Evolutionary conservation across 352 stramenopile species (phyloP), one percentile per base, ranked within the genome.

Genomic region (Phytopythium mirpurense): DNA sequence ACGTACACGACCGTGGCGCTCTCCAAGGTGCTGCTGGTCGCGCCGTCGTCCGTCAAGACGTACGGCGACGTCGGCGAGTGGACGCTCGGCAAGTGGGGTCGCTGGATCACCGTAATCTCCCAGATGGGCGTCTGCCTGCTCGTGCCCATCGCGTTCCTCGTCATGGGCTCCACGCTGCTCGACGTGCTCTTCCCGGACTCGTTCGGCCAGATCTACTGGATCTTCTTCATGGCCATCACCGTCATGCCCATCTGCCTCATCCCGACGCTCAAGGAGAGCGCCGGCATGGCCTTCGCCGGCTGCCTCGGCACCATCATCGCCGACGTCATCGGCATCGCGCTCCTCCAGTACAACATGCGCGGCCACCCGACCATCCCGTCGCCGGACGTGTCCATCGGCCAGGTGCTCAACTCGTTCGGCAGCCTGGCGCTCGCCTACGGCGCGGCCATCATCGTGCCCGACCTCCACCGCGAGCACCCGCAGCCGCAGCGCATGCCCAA

Each of bases 401-500:
- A 83, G 44, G 56, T 83, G 2, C 49, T 75, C 1, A 72, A 63
- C 14, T 68, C 63, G 8, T 85, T 85, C 40, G 75, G 75, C 18
- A 86, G 78, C 46, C 40, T 78, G 3, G 66, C 68, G 21, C 54
- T 78, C 11, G 73, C 73, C 0, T 86, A 85, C 58, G 70, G 65
- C 35, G 75, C 75, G 26, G 72, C 65, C 15, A 74, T 84, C 45
- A 62, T 85, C 12, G 68, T 86, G 1, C 74, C 75, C 5, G 64
- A 72, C 21, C 60, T 86, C 0, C 68, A 79, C 31, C 70, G 72
- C 14, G 60, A 85, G 41, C 74, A 85, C 63, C 67, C 57, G 15
- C 60, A 84, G 42, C 74, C 74, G 14, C 56, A 62, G 54, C 70
- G 68, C 26, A 80, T 83, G 73, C 73, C 73, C 2, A 69, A 74